Evolutionary conservation across 2,329 filamentous ascomycete genomes (phyloP), one percentile per base, ranked within the genome.

Genomic region (Claviceps africana): DNA sequence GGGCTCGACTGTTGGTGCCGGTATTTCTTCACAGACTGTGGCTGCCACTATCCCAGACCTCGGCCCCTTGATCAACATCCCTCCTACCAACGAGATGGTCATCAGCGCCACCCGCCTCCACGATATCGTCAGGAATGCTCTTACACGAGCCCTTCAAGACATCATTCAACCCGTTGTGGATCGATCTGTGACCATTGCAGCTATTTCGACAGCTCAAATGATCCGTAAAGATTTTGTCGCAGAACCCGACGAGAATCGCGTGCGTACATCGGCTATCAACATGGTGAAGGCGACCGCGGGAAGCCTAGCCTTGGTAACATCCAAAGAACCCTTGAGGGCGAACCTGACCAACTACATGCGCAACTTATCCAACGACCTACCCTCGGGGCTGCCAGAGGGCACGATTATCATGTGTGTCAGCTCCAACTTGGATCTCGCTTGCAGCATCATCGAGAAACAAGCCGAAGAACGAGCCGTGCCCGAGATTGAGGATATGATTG

Each of bases 381-480:
- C 88, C 51, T 85, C 88, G 51, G 86, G 87, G 17, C 77, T 98
- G 56, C 88, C 93, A 0, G 93, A 98, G 69, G 93, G 93, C 7
- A 87, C 93, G 33, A 93, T 98, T 55, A 80, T 97, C 53, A 96
- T 98, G 88, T 97, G 94, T 67, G 91, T 98, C 55, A 98, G 97
- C 66, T 91, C 94, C 58, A 98, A 98, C 65, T 77, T 98, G 31
- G 93, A 98, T 60, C 78, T 89, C 42, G 91, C 94, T 47, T 97
- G 93, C 64, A 85, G 81, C 60, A 87, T 96, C 56, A 94, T 98
- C 46, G 93, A 98, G 68, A 89, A 93, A 67, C 90, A 93, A 50
- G 94, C 93, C 3, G 91, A 97, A 65, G 87, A 95, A 62, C 86
- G 91, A 55, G 93, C 93, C 10, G 75, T 96, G 40, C 86, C 88